Base-by-base conservation (phyloP, 2,329 filamentous ascomycete genomes). In the Sordariomycetes sp. region DNA sequence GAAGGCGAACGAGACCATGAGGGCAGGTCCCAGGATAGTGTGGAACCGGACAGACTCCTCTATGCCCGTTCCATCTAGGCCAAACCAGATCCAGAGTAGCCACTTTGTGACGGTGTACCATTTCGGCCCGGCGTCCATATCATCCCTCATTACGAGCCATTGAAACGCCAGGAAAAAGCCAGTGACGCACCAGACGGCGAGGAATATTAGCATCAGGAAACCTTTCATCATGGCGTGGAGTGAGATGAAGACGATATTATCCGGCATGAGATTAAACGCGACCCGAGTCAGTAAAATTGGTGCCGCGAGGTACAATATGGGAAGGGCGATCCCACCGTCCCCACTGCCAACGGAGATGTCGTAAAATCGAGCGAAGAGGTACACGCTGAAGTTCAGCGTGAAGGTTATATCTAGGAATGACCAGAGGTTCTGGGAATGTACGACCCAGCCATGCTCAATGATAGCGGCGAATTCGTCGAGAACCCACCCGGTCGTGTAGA, bases 31-130 rank as follows among this genome's bases (percentile, higher is more conserved):
- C 1, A 94, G 76, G 18, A 91, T 72, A 77, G 82, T 82, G 71
- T 95, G 89, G 66, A 94, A 90, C 59, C 89, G 83, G 24, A 79
- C 77, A 59, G 81, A 82, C 62, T 76, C 70, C 53, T 82, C 76
- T 51, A 86, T 84, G 8, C 83, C 83, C 3, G 79, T 83, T 8
- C 82, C 90, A 64, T 94, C 90, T 1, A 95, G 80, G 2, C 90
- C 90, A 66, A 95, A 94, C 90, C 90, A 95, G 62, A 95, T 92
- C 80, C 88, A 94, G 1, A 94, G 80, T 89, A 95, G 93, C 90
- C 90, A 95, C 70, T 92, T 91, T 53, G 85, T 89, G 5, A 77
- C 80, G 54, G 8, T 28, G 40, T 20, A 25, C 3, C 18, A 40
- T 7, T 40, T 59, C 51, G 54, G 57, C 18, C 20, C 28, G 35